These are phyloP conservation scores for Aspergillus aculeatus DNA, from an alignment of 2,329 filamentous ascomycete species.

Conservation along the genomic window DNA sequence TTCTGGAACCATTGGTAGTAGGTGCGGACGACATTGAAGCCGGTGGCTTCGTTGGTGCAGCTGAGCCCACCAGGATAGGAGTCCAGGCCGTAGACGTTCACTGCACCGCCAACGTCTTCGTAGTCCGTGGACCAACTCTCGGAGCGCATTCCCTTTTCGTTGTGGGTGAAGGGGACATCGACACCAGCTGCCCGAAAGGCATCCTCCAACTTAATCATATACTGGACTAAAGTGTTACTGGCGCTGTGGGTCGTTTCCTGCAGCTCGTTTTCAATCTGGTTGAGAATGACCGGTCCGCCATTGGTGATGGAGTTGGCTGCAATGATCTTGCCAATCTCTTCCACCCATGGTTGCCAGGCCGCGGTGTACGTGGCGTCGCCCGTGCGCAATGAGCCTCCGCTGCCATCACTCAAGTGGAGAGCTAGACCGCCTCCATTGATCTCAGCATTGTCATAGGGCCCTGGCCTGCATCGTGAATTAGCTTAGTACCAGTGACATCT, in stretches of 20 bases:
- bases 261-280: slow-evolving; percentile 56
- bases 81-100: slow-evolving; percentile 44
- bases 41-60: slow-evolving; percentile 51
- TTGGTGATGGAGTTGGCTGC: slow-evolving; percentile 52
- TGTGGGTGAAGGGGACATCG: slow-evolving; percentile 51
- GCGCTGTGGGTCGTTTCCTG: slow-evolving; percentile 46
- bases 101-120: slow-evolving; percentile 55
- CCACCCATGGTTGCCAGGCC: slow-evolving; percentile 51
- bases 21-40: slow-evolving; percentile 52
- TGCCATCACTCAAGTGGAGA: slow-evolving; percentile 61
- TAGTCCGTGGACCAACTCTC: slow-evolving; percentile 57
- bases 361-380: slow-evolving; percentile 46
- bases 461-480: slow-evolving; percentile 40
- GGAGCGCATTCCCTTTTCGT: slow-evolving; percentile 52
- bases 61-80: slow-evolving; percentile 43
- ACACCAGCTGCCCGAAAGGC: slow-evolving; percentile 50
- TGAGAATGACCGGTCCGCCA: slow-evolving; percentile 52
- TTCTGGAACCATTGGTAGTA: slow-evolving; percentile 61
- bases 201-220: slow-evolving; percentile 53
- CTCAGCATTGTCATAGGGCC: slow-evolving; percentile 76
- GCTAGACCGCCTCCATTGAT: slow-evolving; percentile 72
- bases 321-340: slow-evolving; percentile 49
- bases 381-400: slow-evolving; percentile 30
- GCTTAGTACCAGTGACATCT: background rate
- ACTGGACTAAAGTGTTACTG: slow-evolving; percentile 49